These are phyloP conservation scores for Hirsutella rhossiliensis DNA, from an alignment of 2,329 filamentous ascomycete genomes.

Conservation along the genomic window DNA sequence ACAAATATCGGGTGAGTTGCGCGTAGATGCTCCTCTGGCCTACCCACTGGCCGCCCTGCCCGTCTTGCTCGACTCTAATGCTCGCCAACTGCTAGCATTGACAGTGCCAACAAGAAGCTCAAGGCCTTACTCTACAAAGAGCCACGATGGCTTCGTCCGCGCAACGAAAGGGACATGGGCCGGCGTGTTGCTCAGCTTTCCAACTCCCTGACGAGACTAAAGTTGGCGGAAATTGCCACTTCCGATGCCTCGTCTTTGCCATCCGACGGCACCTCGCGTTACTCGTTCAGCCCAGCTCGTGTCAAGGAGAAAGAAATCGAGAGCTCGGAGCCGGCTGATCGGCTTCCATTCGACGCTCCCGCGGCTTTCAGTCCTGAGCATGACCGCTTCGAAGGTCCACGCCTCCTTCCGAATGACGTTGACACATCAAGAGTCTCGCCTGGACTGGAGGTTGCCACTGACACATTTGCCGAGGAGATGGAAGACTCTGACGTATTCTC, in stretches of 20 bases:
- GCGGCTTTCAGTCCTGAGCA: no score
- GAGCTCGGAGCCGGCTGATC: no score
- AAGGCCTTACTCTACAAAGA: slow-evolving; percentile 45
- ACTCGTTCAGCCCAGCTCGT: slow-evolving; percentile 3
- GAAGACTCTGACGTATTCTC: slow-evolving; percentile 7
- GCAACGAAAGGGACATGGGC: slow-evolving; percentile 37
- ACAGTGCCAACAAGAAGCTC: slow-evolving; percentile 47
- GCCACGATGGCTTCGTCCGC: slow-evolving; percentile 43
- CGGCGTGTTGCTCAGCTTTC: slow-evolving; percentile 33
- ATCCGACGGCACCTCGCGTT: not conserved
- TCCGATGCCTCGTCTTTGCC: not conserved
- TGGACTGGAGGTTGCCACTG: no score
- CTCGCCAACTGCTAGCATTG: slow-evolving; percentile 10
- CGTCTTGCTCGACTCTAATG: not conserved
- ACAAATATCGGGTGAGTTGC: slow-evolving; percentile 32
- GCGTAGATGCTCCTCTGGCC: no score
- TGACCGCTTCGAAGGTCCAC: no score
- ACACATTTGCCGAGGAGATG: not conserved
- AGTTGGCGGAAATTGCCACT: not conserved
- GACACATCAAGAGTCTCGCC: no score
- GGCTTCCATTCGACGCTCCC: no score
- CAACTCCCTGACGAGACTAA: slow-evolving; percentile 22
- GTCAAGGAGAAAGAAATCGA: no score
- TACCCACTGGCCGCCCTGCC: no score
- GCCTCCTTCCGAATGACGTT: no score